phyloP scores from a whole-genome alignment of 352 stramenopile species.

The Peronospora destructor region DNA sequence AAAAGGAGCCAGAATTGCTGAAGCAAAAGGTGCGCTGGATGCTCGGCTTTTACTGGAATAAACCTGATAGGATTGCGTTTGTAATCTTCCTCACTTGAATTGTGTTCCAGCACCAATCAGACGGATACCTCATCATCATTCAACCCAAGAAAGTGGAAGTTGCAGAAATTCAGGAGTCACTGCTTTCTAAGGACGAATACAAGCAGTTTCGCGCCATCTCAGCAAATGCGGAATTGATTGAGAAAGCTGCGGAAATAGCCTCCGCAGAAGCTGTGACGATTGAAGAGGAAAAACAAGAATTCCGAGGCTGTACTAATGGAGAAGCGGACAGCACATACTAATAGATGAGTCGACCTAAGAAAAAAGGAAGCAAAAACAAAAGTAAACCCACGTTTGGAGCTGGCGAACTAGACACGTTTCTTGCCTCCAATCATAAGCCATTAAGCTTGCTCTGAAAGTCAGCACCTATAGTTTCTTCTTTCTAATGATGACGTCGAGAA shows the following conservation, averaged over 20 bases:
- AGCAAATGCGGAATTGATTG: slow-evolving; percentile 2
- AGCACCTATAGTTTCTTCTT: slow-evolving; percentile 44
- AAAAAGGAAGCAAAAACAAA: slow-evolving; percentile 8
- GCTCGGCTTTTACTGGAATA: background rate
- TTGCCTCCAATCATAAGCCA: slow-evolving; percentile 3
- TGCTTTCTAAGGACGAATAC: slow-evolving; percentile 77
- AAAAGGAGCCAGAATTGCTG: slow-evolving; percentile 50
- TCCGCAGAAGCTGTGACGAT: background rate
- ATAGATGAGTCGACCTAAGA: slow-evolving; percentile 9
- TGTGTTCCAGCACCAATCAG: slow-evolving; percentile 43
- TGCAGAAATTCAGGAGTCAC: slow-evolving; percentile 72
- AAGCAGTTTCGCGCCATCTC: slow-evolving; percentile 53
- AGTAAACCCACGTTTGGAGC: slow-evolving; percentile 1
- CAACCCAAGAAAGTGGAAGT: slow-evolving; percentile 76
- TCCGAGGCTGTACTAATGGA: slow-evolving; percentile 18
- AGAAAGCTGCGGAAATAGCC: slow-evolving; percentile 1
- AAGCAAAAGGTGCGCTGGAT: slow-evolving; percentile 34
- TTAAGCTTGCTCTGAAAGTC: slow-evolving; percentile 6
- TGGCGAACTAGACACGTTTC: background rate
- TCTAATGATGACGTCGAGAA: slow-evolving; percentile 75
- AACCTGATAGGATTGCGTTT: background rate
- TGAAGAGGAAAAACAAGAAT: slow-evolving; percentile 5
- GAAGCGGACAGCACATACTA: slow-evolving; percentile 7
- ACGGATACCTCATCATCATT: slow-evolving; percentile 77
- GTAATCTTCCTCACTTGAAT: background rate